These are phyloP conservation scores for Peronospora destructor DNA, from an alignment of 352 stramenopile genomes.

Conservation along the genomic window DNA sequence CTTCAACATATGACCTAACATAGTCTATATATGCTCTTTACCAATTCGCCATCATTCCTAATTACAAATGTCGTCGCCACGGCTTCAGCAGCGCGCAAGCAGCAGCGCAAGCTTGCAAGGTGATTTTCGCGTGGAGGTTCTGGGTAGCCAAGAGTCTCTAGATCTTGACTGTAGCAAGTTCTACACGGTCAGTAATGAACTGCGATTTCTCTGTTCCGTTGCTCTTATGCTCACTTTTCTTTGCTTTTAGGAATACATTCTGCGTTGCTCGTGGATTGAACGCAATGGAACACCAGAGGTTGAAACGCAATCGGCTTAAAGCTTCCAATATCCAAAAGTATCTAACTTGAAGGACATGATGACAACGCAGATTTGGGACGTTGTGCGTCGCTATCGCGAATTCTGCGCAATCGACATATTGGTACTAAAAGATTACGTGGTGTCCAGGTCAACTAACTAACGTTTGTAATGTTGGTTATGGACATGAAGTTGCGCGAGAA, in stretches of 20 bases:
- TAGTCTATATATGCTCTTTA: background rate
- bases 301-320: background rate
- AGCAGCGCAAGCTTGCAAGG: slow-evolving; percentile 34
- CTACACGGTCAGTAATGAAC: slow-evolving; percentile 59
- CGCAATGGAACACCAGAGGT: slow-evolving; percentile 43
- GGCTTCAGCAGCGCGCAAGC: slow-evolving; percentile 23
- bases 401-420: slow-evolving; percentile 84
- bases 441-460: slow-evolving; percentile 2
- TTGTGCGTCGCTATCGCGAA: slow-evolving; percentile 76
- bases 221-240: background rate
- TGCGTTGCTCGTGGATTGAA: slow-evolving; percentile 72
- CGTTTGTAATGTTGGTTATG: slow-evolving; percentile 1
- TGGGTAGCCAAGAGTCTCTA: slow-evolving; percentile 74
- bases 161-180: slow-evolving; percentile 83
- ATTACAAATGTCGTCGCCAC: slow-evolving; percentile 20
- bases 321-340: background rate
- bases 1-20: background rate
- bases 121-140: slow-evolving; percentile 64
- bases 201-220: background rate
- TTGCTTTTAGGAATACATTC: slow-evolving; percentile 62
- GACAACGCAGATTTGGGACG: slow-evolving; percentile 63
- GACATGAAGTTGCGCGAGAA: slow-evolving; percentile 70
- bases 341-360: slow-evolving; percentile 3
- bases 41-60: background rate
- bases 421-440: slow-evolving; percentile 19